Percentiles rank a stretch among this genome's conserved stretches.
These are phyloP conservation scores for Exidia glandulosa DNA, from an alignment of 768 basidiomycete genomes.

Conservation along the genomic window DNA sequence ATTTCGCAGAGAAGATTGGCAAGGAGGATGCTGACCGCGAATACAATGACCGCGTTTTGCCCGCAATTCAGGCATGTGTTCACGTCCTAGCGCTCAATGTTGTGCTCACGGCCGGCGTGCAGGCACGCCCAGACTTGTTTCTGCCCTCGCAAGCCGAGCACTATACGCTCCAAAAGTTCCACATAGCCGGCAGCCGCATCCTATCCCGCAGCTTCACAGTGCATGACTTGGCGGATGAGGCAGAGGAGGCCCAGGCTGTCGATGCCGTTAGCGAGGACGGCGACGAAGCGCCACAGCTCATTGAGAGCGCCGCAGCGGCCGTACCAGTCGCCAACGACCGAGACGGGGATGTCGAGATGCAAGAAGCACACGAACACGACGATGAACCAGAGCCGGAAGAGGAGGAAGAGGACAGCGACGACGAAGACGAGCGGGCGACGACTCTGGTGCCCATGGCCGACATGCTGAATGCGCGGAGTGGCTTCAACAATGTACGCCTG, in stretches of 20 bases:
- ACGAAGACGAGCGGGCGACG: constrained; percentile 48
- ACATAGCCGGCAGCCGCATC: constrained; percentile 84
- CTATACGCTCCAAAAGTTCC: constrained; percentile 68
- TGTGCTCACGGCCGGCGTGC: constrained; percentile 2
- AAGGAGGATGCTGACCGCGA: constrained; percentile 69
- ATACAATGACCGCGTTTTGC: constrained; percentile 54
- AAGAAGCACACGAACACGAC: constrained; percentile 8
- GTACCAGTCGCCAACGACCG: background rate
- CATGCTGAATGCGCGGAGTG: constrained; percentile 83
- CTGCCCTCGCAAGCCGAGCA: constrained; percentile 29
- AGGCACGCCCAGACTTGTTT: constrained; percentile 71
- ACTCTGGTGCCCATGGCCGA: constrained; percentile 97
- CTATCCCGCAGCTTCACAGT: constrained; percentile 88
- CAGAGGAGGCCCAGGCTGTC: too few relatives aligned
- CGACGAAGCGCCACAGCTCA: constrained; percentile 13
- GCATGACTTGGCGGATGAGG: constrained; percentile 36
- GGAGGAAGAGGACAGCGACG: constrained; percentile 30
- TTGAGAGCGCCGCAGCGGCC: constrained; percentile 15
- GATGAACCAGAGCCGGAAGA: constrained; percentile 19
- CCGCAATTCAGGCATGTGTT: constrained; percentile 52
- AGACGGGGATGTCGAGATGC: constrained; percentile 22
- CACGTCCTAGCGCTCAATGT: background rate
- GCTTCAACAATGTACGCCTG: constrained; percentile 59
- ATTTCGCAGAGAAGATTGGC: constrained; percentile 67
- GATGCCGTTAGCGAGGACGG: constrained; percentile 25